Evolutionary conservation across 179 eudicot species (phyloP).

Genomic region (Carnegiea gigantea): DNA sequence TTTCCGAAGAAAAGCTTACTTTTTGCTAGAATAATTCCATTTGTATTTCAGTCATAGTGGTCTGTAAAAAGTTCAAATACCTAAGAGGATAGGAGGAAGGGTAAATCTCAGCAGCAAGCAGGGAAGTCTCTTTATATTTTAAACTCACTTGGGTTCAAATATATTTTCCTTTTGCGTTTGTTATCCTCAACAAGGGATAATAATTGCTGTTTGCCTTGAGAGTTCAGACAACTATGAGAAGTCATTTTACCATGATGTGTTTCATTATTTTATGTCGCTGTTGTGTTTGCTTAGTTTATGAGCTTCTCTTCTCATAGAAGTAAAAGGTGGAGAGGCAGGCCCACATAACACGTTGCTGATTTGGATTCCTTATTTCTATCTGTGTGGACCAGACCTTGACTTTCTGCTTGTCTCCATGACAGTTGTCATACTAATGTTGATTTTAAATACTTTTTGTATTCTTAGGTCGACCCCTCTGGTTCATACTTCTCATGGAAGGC

Average conservation of each 20-base stretch:
- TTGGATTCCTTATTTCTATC: not conserved
- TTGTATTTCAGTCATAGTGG: too few relatives aligned
- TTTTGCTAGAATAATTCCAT: too few relatives aligned
- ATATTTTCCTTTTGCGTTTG: not conserved
- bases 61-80: not conserved
- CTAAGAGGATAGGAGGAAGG: not conserved
- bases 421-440: not conserved
- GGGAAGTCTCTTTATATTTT: not conserved
- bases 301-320: too few relatives aligned
- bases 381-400: not conserved
- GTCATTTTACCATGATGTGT: not conserved
- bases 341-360: not conserved
- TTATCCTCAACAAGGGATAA: not conserved
- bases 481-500: slow-evolving; percentile 99
- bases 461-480: slow-evolving; percentile 95
- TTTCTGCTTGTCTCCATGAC: not conserved
- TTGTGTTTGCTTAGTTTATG: not conserved
- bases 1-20: too few relatives aligned
- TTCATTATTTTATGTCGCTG: not conserved
- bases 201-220: not conserved
- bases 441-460: not conserved
- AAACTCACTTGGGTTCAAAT: not conserved
- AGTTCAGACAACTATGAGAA: not conserved
- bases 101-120: not conserved
- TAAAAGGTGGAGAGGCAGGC: not conserved